A percentile compares a stretch with the other conserved stretches of the same genome.
phyloP scores from a whole-genome alignment of 441 rosid genomes.

The Flueggea neowawraea region DNA sequence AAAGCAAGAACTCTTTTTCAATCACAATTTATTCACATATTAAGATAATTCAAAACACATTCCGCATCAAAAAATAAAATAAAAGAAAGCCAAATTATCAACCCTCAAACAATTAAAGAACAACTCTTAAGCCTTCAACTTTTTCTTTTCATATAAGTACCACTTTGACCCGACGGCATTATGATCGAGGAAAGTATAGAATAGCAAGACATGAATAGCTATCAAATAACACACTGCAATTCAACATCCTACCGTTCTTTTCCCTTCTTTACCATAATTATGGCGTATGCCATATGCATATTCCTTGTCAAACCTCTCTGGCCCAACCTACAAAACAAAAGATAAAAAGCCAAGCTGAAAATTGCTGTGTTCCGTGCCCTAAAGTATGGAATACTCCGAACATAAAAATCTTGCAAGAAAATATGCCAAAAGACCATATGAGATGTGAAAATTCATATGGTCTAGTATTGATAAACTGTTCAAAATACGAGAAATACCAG shows the following conservation, averaged over 20 bases:
- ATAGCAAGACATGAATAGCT: neutral
- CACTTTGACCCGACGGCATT: neutral
- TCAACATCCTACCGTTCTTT: slow-evolving; percentile 69
- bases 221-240: slow-evolving; percentile 1
- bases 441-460: too few relatives aligned
- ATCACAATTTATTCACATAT: neutral
- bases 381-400: neutral
- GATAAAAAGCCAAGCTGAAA: slow-evolving; percentile 4
- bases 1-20: neutral
- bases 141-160: neutral
- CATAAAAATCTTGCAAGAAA: too few relatives aligned
- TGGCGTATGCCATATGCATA: slow-evolving; percentile 89
- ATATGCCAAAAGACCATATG: too few relatives aligned
- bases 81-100: neutral
- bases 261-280: slow-evolving; percentile 94
- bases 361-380: neutral
- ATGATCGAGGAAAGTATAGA: neutral
- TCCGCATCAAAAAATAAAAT: too few relatives aligned
- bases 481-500: too few relatives aligned
- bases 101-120: neutral
- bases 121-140: neutral
- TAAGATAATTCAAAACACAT: neutral
- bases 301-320: slow-evolving; percentile 93
- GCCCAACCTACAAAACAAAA: slow-evolving; percentile 58
- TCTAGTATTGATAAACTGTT: too few relatives aligned